phyloP scores from a whole-genome alignment of 2,329 filamentous ascomycete genomes.

The Golovinomyces cichoracearum region DNA sequence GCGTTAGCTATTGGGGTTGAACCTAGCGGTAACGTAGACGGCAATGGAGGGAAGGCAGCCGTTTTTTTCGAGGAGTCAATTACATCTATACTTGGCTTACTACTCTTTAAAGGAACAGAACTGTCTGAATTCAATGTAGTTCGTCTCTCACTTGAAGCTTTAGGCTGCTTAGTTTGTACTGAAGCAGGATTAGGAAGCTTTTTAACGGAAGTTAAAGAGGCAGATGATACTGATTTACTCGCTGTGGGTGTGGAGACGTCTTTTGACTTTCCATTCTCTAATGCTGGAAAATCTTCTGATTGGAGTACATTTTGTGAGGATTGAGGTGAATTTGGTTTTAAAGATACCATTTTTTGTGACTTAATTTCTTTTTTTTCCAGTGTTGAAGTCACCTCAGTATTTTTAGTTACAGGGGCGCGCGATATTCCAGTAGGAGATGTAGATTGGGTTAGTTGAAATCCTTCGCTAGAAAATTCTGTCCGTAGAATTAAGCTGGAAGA shows the following conservation, averaged over 20 bases:
- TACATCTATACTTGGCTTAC: conserved; percentile 3
- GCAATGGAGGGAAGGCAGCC: conserved; percentile 25
- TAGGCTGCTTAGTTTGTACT: conserved; percentile 1
- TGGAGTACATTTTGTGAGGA: conserved; percentile 19
- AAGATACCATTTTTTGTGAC: conserved; percentile 21
- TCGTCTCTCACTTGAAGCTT: conserved; percentile 7
- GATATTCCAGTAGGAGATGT: conserved; percentile 12
- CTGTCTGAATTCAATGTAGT: conserved; percentile 21
- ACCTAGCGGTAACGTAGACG: conserved; percentile 24
- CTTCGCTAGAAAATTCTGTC: conserved; percentile 5
- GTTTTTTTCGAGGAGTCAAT: conserved; percentile 7
- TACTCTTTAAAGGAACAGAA: conserved; percentile 21
- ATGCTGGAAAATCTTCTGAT: conserved; percentile 36
- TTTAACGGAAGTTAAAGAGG: neutral
- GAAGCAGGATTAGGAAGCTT: conserved; percentile 3
- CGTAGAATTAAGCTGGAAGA: conserved; percentile 12
- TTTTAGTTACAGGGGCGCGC: conserved; percentile 7
- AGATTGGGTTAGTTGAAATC: conserved; percentile 8
- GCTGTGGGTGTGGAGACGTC: conserved; percentile 3
- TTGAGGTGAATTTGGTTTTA: conserved; percentile 20
- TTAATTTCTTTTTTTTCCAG: conserved; percentile 22
- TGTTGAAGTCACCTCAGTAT: conserved; percentile 4
- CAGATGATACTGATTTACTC: conserved; percentile 3
- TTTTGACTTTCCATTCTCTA: conserved; percentile 19
- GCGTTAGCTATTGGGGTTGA: conserved; percentile 24